phyloP scores from a whole-genome alignment of 495 filamentous ascomycete species.

The Chaetomium tenue region DNA sequence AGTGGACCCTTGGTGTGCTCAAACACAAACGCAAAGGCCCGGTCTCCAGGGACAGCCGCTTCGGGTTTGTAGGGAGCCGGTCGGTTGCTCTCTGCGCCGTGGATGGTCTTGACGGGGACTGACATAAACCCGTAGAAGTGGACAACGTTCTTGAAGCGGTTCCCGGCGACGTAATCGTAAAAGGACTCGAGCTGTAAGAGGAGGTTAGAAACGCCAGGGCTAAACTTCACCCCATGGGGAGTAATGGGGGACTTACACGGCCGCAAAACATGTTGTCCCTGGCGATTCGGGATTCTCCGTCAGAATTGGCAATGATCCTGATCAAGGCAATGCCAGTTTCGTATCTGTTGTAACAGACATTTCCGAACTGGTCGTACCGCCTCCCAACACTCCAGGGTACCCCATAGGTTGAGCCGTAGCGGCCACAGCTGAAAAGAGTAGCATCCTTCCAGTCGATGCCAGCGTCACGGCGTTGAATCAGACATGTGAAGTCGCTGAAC shows the following conservation, averaged over 20 bases:
- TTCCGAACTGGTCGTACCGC: neutral
- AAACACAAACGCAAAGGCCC: neutral
- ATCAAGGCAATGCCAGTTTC: neutral
- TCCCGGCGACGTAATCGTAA: neutral
- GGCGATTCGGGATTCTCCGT: neutral
- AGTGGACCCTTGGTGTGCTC: neutral
- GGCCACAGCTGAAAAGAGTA: neutral
- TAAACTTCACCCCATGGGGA: neutral
- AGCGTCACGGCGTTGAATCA: neutral
- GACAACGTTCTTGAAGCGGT: slow-evolving; percentile 1
- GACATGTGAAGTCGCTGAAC: slow-evolving; percentile 3
- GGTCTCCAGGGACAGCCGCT: neutral
- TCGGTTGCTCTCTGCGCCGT: no score
- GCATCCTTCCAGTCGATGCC: neutral
- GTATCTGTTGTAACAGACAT: neutral
- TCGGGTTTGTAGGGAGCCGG: neutral
- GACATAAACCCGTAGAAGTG: neutral
- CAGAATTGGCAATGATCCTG: neutral
- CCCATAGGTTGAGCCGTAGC: neutral
- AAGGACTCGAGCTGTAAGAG: neutral
- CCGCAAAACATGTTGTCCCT: neutral
- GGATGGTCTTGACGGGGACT: neutral
- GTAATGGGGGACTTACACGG: neutral
- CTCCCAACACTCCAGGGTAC: neutral
- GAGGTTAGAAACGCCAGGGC: neutral